phyloP scores from a whole-genome alignment of 495 filamentous ascomycete species.

The Xylaria cubensis region DNA sequence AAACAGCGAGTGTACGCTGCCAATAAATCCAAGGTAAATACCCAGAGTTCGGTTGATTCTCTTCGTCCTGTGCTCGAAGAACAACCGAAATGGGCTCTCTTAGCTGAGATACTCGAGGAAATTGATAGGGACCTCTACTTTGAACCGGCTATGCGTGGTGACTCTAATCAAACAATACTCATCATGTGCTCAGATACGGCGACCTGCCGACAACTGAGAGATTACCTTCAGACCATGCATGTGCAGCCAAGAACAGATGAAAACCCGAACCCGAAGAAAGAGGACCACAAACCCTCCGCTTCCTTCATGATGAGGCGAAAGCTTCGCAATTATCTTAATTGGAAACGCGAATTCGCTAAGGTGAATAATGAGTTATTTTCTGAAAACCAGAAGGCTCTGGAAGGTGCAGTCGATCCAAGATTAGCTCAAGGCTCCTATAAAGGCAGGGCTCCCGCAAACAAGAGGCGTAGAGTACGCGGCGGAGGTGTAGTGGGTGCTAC shows the following conservation, averaged over 20 bases:
- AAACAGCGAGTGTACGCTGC: conserved; percentile 87
- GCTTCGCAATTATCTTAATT: conserved; percentile 86
- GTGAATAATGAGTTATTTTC: conserved; percentile 75
- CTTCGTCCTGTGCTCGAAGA: conserved; percentile 93
- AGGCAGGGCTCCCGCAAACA: conserved; percentile 74
- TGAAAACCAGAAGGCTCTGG: conserved; percentile 81
- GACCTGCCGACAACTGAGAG: conserved; percentile 87
- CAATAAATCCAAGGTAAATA: conserved; percentile 47
- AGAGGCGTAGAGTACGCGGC: conserved; percentile 87
- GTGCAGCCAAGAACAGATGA: conserved; percentile 62
- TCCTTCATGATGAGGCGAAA: conserved; percentile 87
- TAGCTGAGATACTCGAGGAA: conserved; percentile 87
- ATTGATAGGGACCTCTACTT: conserved; percentile 92
- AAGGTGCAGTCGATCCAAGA: conserved; percentile 61
- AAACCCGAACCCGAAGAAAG: conserved; percentile 48
- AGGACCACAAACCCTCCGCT: conserved; percentile 69
- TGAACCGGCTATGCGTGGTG: conserved; percentile 74
- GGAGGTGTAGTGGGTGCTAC: conserved; percentile 64
- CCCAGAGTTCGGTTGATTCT: conserved; percentile 60
- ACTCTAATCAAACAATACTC: conserved; percentile 86
- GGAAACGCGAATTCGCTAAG: conserved; percentile 89
- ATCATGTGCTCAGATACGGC: conserved; percentile 94
- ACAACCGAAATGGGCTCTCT: conserved; percentile 88
- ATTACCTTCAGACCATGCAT: conserved; percentile 92
- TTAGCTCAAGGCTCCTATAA: conserved; percentile 48